These are phyloP conservation scores for Ceratobasidium sp. DNA, from an alignment of 1,284 basidiomycete species.

Conservation along the genomic window DNA sequence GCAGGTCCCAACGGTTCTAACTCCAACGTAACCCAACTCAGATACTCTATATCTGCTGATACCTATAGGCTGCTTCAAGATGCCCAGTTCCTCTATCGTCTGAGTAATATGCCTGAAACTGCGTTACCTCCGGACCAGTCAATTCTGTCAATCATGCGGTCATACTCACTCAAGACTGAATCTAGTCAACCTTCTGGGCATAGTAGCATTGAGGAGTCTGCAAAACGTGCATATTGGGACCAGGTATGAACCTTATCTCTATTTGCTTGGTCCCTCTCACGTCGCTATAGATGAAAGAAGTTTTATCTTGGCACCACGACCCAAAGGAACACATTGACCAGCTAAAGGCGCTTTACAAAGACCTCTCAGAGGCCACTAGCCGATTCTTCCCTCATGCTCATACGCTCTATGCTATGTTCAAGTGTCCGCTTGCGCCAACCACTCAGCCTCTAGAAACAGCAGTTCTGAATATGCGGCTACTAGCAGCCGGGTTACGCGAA, in stretches of 20 bases:
- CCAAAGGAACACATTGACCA: constrained; percentile 32
- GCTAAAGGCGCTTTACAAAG: constrained; percentile 11
- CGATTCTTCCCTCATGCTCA: constrained; percentile 22
- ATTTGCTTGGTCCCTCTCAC: background rate
- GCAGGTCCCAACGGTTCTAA: background rate
- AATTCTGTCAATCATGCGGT: constrained; percentile 14
- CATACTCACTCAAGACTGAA: background rate
- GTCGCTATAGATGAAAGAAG: constrained; percentile 16
- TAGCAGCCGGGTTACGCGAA: constrained; percentile 4
- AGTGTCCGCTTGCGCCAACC: constrained; percentile 7
- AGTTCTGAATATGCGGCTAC: background rate
- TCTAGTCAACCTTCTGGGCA: background rate
- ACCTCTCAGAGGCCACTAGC: constrained; percentile 15
- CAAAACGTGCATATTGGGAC: constrained; percentile 22
- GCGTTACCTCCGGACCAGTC: constrained; percentile 2
- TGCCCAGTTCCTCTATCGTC: constrained; percentile 24
- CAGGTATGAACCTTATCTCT: background rate
- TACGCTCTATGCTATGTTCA: constrained; percentile 2
- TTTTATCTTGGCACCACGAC: background rate
- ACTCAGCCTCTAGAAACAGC: background rate
- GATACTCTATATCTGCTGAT: background rate
- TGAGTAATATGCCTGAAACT: constrained; percentile 12
- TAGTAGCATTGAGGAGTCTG: background rate
- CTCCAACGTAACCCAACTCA: background rate
- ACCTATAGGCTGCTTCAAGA: constrained; percentile 27